phyloP scores from a whole-genome alignment of 2,329 filamentous ascomycete genomes.

The Cordyceps cicadae region DNA sequence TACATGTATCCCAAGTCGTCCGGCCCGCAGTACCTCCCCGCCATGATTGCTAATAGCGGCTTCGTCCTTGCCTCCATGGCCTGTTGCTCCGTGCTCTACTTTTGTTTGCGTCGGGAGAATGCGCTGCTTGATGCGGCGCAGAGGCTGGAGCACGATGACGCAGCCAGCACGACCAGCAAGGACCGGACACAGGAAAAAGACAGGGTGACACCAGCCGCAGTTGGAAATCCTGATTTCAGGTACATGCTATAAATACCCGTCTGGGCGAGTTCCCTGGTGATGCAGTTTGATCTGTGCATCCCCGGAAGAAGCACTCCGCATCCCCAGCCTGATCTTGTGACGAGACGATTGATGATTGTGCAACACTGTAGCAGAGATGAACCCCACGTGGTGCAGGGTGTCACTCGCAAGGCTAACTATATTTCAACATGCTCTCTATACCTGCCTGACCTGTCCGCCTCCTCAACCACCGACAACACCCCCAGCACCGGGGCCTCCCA shows the following conservation, averaged over 20 bases:
- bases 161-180: background rate
- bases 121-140: conserved; percentile 40
- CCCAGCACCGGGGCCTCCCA: conserved; percentile 17
- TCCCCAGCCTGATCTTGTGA: background rate
- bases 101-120: conserved; percentile 52
- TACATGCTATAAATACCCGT: background rate
- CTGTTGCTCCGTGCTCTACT: conserved; percentile 36
- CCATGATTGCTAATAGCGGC: conserved; percentile 55
- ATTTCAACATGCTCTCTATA: too few species aligned
- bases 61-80: conserved; percentile 52
- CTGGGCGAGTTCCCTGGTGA: background rate
- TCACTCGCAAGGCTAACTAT: too few species aligned
- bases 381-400: too few species aligned
- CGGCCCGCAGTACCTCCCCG: conserved; percentile 38
- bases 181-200: background rate
- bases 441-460: too few species aligned
- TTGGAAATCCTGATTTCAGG: background rate
- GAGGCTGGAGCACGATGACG: conserved; percentile 13
- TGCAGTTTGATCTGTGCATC: background rate
- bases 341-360: background rate
- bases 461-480: conserved; percentile 16
- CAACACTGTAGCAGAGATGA: background rate
- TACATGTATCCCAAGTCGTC: conserved; percentile 38
- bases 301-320: background rate
- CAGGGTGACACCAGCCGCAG: background rate